phyloP scores from a whole-genome alignment of 805 yeast species.

The Debaryomyces tyrocola region DNA sequence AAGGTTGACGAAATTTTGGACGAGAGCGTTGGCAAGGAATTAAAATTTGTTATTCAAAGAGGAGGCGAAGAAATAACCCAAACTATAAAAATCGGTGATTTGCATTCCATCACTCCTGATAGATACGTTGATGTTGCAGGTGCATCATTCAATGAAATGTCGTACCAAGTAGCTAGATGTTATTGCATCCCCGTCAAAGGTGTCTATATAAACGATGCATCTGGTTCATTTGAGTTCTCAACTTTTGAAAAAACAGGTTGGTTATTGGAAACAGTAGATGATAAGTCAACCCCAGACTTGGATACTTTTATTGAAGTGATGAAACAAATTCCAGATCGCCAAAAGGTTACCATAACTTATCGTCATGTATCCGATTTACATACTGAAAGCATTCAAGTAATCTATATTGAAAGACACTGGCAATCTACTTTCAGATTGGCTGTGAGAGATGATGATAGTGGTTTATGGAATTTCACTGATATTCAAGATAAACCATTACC shows the following conservation, averaged over 20 bases:
- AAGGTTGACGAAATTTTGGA: constrained; percentile 84
- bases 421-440: constrained; percentile 68
- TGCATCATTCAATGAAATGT: constrained; percentile 79
- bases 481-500: constrained; percentile 64
- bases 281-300: constrained; percentile 68
- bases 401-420: constrained; percentile 87
- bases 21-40: constrained; percentile 56
- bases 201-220: constrained; percentile 73
- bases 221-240: constrained; percentile 71
- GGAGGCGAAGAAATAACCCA: constrained; percentile 62
- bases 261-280: constrained; percentile 78
- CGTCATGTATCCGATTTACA: constrained; percentile 82
- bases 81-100: constrained; percentile 61
- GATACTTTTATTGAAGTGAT: constrained; percentile 77
- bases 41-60: constrained; percentile 65
- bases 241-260: constrained; percentile 68
- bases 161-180: constrained; percentile 85
- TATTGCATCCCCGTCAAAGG: constrained; percentile 84
- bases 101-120: constrained; percentile 81
- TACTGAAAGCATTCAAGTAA: constrained; percentile 63
- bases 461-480: constrained; percentile 54
- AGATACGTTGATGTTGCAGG: constrained; percentile 82
- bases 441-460: constrained; percentile 54
- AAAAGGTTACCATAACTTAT: constrained; percentile 66
- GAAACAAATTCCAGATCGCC: constrained; percentile 72